Percentiles rank a stretch among this genome's conserved stretches.
Conservation (phyloP, 2,329 filamentous ascomycete genomes). For the Scortechinia acanthostroma region DNA sequence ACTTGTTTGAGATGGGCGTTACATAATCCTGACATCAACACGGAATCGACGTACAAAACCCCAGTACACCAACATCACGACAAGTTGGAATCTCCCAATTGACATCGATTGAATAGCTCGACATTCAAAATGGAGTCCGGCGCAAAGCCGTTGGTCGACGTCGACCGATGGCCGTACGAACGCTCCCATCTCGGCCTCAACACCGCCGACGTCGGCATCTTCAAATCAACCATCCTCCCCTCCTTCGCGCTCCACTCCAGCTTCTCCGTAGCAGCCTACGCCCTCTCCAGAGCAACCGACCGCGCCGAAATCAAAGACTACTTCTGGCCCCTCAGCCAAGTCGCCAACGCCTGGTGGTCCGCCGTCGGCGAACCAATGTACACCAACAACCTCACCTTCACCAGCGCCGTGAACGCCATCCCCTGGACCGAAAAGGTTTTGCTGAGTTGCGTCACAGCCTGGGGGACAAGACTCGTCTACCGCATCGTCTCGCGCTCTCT, state of each 20-base stretch:
- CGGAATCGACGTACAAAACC: too few relatives aligned
- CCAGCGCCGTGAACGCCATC: slow-evolving; percentile 34
- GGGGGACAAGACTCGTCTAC: slow-evolving; percentile 48
- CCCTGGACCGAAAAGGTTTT: slow-evolving; percentile 46
- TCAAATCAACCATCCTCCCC: slow-evolving; percentile 42
- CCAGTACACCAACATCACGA: too few relatives aligned
- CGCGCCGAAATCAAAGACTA: slow-evolving; percentile 54
- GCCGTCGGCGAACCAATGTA: slow-evolving; percentile 42
- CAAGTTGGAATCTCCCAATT: too few relatives aligned
- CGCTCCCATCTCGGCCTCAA: slow-evolving; percentile 5
- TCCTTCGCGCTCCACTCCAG: slow-evolving; percentile 43
- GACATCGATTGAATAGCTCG: too few relatives aligned
- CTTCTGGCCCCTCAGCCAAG: slow-evolving; percentile 44
- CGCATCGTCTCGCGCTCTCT: slow-evolving; percentile 39
- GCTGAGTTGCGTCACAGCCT: slow-evolving; percentile 44
- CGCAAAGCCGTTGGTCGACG: background rate
- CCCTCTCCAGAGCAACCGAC: slow-evolving; percentile 38
- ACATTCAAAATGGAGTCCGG: background rate
- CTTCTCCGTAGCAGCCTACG: slow-evolving; percentile 41
- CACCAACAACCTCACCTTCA: slow-evolving; percentile 32
- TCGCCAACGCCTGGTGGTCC: slow-evolving; percentile 53
- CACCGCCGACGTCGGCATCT: slow-evolving; percentile 32
- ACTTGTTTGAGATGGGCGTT: background rate
- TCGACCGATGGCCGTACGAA: too few relatives aligned
- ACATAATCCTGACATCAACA: background rate